Evolutionary conservation across 1,284 basidiomycete species (phyloP), one percentile per base, ranked within the genome.

Genomic region (Boletus mariae): DNA sequence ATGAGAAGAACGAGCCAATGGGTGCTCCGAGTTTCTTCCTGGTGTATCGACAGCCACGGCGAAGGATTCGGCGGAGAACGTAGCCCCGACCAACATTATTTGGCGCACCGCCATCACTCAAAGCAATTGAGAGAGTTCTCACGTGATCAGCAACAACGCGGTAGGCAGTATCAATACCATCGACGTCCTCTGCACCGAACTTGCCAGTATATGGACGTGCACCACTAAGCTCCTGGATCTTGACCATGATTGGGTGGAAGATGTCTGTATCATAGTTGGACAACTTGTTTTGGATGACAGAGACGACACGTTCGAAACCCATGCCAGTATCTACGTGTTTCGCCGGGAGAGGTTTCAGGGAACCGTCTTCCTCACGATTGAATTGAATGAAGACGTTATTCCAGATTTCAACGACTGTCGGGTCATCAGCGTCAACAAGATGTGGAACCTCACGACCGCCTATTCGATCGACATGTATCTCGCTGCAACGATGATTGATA

Each of bases 311-410:
- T 73, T 99, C 96, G 71, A 97, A 99, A 53, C 96, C 96, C 94
- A 99, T 94, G 53, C 96, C 96, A 12, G 96, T 99, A 71, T 99
- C 96, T 59, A 99, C 90, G 67, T 99, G 96, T 73, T 95, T 94
- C 45, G 90, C 85, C 25, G 97, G 96, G 17, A 99, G 81, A 1
- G 84, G 60, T 54, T 84, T 85, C 15, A 99, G 80, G 15, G 85
- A 84, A 49, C 91, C 90, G 57, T 94, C 90, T 40, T 86, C 82
- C 73, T 98, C 96, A 40, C 96, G 90, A 73, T 99, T 99, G 78
- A 91, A 99, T 66, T 98, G 94, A 67, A 99, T 98, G 73, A 98
- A 99, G 54, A 99, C 96, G 71, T 97, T 97, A 78, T 99, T 99
- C 96, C 96, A 99, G 64, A 99, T 95, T 73, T 99, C 97, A 56